phyloP scores from a whole-genome alignment of 2,329 filamentous ascomycete species.

The Calonectria honghensis region DNA sequence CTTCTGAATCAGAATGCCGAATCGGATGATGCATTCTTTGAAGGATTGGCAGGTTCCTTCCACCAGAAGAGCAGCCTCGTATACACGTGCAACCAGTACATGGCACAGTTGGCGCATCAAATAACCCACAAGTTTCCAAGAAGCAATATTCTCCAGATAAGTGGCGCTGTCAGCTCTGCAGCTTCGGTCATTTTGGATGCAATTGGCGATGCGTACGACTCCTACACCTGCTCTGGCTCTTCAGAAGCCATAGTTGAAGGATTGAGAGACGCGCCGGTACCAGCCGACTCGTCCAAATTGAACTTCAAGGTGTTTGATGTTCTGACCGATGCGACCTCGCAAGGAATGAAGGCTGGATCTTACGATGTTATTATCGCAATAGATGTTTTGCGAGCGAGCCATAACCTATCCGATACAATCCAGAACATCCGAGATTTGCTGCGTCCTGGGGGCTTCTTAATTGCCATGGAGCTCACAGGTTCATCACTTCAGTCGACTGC shows the following conservation, averaged over 20 bases:
- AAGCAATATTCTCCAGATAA: neutral
- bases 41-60: neutral
- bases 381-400: neutral
- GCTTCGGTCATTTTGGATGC: neutral
- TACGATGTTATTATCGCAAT: conserved; percentile 8
- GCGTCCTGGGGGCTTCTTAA: neutral
- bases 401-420: neutral
- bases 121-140: neutral
- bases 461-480: neutral
- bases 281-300: neutral
- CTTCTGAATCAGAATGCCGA: no score
- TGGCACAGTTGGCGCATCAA: neutral
- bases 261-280: neutral
- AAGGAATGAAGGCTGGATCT: no score
- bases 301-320: neutral
- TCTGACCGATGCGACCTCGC: neutral
- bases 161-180: neutral
- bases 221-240: neutral
- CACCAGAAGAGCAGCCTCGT: neutral
- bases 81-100: no score
- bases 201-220: neutral
- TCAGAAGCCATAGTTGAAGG: neutral
- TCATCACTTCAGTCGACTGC: no score
- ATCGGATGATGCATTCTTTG: neutral
- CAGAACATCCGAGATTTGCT: neutral